Percentiles rank a stretch among this genome's conserved stretches.
Conservation (phyloP, 768 basidiomycete species). For the Leccinum uliginosum region DNA sequence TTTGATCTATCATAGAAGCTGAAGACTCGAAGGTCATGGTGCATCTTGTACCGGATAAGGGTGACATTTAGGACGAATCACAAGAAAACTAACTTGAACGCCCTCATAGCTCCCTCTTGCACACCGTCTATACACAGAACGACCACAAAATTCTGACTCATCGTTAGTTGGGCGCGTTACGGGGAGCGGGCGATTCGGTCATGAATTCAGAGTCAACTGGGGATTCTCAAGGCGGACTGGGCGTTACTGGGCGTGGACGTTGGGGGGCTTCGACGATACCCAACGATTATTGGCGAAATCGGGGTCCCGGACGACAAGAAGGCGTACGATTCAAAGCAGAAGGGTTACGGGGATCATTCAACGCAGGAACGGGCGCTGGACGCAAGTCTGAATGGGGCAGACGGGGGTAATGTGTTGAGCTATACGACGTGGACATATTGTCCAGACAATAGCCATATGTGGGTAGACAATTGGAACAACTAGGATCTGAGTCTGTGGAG, state of each 20-base stretch:
- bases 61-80: too few relatives aligned
- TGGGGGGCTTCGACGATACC: constrained; percentile 41
- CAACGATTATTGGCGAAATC: constrained; percentile 93
- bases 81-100: too few relatives aligned
- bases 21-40: too few relatives aligned
- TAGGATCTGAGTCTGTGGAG: constrained; percentile 91
- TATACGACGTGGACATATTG: constrained; percentile 91
- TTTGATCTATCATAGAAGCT: too few relatives aligned
- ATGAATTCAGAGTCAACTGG: constrained; percentile 81
- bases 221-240: constrained; percentile 70
- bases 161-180: constrained; percentile 69
- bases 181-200: constrained; percentile 82
- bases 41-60: too few relatives aligned
- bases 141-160: too few relatives aligned
- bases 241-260: constrained; percentile 45
- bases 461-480: constrained; percentile 98
- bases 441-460: constrained; percentile 74
- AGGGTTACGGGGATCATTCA: constrained; percentile 66
- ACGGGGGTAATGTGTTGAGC: constrained; percentile 69
- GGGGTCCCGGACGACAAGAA: constrained; percentile 85
- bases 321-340: constrained; percentile 57
- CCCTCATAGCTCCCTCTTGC: too few relatives aligned
- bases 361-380: constrained; percentile 82
- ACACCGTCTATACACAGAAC: too few relatives aligned
- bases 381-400: constrained; percentile 73